A percentile compares a stretch with the other conserved stretches of the same genome.
Evolutionary conservation across 768 basidiomycete genomes (phyloP).

Genomic region (Favolaschia claudopus): DNA sequence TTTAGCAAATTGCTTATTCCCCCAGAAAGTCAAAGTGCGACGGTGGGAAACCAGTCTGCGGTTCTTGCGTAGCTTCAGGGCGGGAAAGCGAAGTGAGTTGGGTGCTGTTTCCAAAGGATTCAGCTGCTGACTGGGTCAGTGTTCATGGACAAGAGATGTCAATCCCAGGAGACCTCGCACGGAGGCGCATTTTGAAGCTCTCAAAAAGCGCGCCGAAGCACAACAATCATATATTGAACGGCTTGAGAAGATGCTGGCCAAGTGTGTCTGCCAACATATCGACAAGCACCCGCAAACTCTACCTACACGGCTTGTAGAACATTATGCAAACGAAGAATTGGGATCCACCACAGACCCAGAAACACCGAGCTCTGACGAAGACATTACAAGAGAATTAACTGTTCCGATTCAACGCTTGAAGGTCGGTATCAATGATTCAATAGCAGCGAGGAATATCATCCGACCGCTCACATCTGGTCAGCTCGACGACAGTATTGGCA

Average conservation of each 20-base stretch:
- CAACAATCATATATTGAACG: conserved; percentile 14
- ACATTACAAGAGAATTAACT: conserved; percentile 20
- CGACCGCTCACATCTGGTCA: background rate
- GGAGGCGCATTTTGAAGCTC: conserved; percentile 25
- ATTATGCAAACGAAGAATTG: background rate
- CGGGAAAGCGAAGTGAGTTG: conserved; percentile 11
- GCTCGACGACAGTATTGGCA: conserved; percentile 18
- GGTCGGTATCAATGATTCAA: background rate
- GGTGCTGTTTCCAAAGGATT: background rate
- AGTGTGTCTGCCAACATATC: conserved; percentile 23
- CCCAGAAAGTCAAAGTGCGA: conserved; percentile 29
- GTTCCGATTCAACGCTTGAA: conserved; percentile 19
- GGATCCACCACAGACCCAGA: conserved; percentile 8
- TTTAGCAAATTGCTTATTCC: too few relatives aligned
- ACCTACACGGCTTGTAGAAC: too few relatives aligned
- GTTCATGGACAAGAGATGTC: conserved; percentile 18
- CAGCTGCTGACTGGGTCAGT: conserved; percentile 5
- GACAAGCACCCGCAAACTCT: conserved; percentile 11
- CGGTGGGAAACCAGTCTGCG: conserved; percentile 22
- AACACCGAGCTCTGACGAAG: conserved; percentile 16
- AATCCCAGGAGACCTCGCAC: conserved; percentile 12
- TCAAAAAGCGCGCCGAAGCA: conserved; percentile 12
- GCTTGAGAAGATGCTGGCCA: conserved; percentile 13
- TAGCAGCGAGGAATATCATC: too few relatives aligned
- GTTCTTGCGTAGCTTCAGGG: conserved; percentile 14